phyloP scores from a whole-genome alignment of 192 early-diverging fungal species.

The Pilaira anomala region DNA sequence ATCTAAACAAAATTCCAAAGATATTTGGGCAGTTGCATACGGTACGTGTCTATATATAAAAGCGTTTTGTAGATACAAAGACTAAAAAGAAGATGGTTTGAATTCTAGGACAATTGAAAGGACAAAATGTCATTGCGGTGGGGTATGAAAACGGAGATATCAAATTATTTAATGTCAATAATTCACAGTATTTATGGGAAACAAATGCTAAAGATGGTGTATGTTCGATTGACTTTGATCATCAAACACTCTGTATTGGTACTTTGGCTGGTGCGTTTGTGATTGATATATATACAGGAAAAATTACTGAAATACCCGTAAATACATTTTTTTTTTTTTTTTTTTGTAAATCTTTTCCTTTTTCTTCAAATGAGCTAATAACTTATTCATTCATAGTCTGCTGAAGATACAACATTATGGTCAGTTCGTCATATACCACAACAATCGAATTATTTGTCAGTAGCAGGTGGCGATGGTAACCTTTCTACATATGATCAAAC shows the following conservation, averaged over 20 bases:
- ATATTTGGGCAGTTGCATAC: slow-evolving; percentile 70
- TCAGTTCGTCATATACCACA: slow-evolving; percentile 60
- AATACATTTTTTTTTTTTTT: not conserved
- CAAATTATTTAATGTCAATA: slow-evolving; percentile 63
- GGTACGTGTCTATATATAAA: slow-evolving; percentile 46
- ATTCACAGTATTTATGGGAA: slow-evolving; percentile 58
- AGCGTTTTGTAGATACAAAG: not conserved
- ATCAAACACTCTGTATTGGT: slow-evolving; percentile 53
- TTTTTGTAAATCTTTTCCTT: too few relatives aligned
- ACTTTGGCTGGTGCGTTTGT: slow-evolving; percentile 53
- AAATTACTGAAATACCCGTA: slow-evolving; percentile 33
- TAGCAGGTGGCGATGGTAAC: slow-evolving; percentile 56
- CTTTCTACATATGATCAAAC: slow-evolving; percentile 60
- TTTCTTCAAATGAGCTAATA: too few relatives aligned
- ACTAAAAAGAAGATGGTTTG: not conserved
- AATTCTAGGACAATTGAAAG: not conserved
- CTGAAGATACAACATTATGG: slow-evolving; percentile 54
- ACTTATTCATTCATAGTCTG: not conserved
- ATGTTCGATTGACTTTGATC: slow-evolving; percentile 45
- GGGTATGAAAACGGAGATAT: slow-evolving; percentile 78
- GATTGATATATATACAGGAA: slow-evolving; percentile 55
- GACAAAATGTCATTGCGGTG: slow-evolving; percentile 39
- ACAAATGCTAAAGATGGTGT: slow-evolving; percentile 73
- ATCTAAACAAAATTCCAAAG: slow-evolving; percentile 47
- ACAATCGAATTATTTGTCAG: slow-evolving; percentile 62